Evolutionary conservation across 108 stramenopile species (phyloP), one percentile per base, ranked within the genome.

Genomic region (Cyclotella kingstonii): DNA sequence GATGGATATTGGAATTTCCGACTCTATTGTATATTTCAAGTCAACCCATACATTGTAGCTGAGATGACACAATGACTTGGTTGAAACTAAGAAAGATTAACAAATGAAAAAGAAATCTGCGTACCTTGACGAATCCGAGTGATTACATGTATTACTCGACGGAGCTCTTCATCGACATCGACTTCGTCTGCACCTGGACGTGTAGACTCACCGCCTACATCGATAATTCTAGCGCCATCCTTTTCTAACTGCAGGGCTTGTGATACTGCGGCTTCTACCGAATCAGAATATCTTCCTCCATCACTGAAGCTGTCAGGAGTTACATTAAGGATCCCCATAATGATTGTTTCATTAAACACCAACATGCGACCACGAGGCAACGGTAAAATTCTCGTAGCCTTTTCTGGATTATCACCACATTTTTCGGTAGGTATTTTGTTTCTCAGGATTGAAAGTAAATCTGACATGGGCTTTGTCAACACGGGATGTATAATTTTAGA

Each of bases 271-370:
- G 41, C 25, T 6, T 85, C 85, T 1, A 83, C 70, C 22, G 61
- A 63, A 0, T 50, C 54, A 29, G 49, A 55, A 72, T 67, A 77
- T 49, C 67, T 80, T 1, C 98, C 98, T 35, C 98, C 98, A 64
- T 98, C 98, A 67, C 89, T 91, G 62, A 98, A 98, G 58, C 87
- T 90, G 57, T 98, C 98, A 19, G 98, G 98, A 9, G 98, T 98
- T 0, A 93, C 84, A 75, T 98, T 98, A 8, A 98, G 61, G 49
- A 98, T 93, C 10, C 96, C 98, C 95, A 97, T 96, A 51, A 97
- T 79, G 11, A 87, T 60, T 11, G 87, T 86, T 60, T 81, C 61
- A 49, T 90, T 81, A 59, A 91, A 83, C 12, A 42, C 29, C 2
- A 95, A 47, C 66, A 83, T 70, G 12, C 92, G 79, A 50, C 64